phyloP scores from a whole-genome alignment of 164 flowering plant genomes.

The Sedum album region DNA sequence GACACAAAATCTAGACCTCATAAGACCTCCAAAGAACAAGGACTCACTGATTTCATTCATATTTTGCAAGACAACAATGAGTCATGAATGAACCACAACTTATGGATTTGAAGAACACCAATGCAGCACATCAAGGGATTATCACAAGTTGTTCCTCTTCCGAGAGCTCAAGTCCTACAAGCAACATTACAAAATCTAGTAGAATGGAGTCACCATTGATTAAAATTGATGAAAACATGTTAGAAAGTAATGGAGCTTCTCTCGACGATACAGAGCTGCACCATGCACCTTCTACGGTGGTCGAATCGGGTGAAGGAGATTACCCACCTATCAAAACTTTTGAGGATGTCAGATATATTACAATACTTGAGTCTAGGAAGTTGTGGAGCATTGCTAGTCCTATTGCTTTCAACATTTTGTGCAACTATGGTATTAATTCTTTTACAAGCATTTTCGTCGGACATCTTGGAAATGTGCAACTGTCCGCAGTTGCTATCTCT shows the following conservation, averaged over 20 bases:
- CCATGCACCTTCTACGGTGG: neutral
- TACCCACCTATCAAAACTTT: constrained; percentile 25
- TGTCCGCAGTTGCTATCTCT: constrained; percentile 53
- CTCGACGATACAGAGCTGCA: neutral
- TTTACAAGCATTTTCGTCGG: constrained; percentile 46
- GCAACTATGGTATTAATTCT: constrained; percentile 51
- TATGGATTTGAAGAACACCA: neutral
- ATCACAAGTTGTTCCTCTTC: neutral
- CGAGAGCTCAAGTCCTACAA: neutral
- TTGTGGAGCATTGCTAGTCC: constrained; percentile 53
- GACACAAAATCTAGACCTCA: neutral
- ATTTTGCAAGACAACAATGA: neutral
- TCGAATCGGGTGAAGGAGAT: constrained; percentile 26
- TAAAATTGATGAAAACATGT: neutral
- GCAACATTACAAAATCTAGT: neutral
- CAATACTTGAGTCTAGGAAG: constrained; percentile 23
- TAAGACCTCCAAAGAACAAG: constrained; percentile 2
- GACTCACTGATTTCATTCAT: neutral
- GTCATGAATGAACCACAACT: neutral
- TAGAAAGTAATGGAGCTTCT: neutral
- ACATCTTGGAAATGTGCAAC: constrained; percentile 33
- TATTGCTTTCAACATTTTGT: constrained; percentile 36
- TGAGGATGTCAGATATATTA: constrained; percentile 28
- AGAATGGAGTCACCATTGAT: constrained; percentile 5
- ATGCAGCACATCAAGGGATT: neutral